Conservation (phyloP, 2,329 filamentous ascomycete genomes). For the Sphaerulina vaccinii region DNA sequence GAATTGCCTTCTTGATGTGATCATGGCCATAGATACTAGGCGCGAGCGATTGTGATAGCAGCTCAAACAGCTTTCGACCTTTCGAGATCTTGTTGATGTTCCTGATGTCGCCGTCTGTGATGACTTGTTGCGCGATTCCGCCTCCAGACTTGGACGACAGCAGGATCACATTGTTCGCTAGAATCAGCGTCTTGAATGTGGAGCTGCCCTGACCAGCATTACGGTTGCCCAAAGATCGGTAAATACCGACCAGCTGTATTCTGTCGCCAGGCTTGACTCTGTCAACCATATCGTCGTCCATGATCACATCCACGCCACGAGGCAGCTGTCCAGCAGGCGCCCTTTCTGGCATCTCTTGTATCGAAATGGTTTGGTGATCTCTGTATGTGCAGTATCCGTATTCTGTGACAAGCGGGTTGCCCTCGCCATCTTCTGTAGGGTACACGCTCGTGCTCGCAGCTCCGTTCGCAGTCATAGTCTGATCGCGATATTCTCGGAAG, state of each 20-base stretch:
- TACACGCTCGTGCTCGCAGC: slow-evolving; percentile 89
- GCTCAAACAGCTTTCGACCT: slow-evolving; percentile 87
- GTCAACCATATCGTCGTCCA: slow-evolving; percentile 96
- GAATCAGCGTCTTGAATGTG: slow-evolving; percentile 87
- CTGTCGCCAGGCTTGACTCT: slow-evolving; percentile 92
- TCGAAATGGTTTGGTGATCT: slow-evolving; percentile 96
- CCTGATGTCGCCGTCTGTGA: slow-evolving; percentile 94
- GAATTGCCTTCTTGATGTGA: slow-evolving; percentile 95
- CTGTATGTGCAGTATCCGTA: slow-evolving; percentile 95
- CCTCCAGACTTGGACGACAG: slow-evolving; percentile 95
- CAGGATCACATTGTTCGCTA: slow-evolving; percentile 93
- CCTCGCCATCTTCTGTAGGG: slow-evolving; percentile 87
- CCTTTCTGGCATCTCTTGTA: slow-evolving; percentile 98
- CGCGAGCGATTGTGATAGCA: slow-evolving; percentile 89
- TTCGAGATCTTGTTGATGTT: slow-evolving; percentile 98
- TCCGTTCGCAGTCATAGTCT: slow-evolving; percentile 90
- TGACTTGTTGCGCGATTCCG: slow-evolving; percentile 84
- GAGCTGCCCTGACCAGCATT: slow-evolving; percentile 89
- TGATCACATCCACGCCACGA: slow-evolving; percentile 89
- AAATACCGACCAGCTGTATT: slow-evolving; percentile 95
- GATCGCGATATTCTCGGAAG: slow-evolving; percentile 87
- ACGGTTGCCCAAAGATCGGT: slow-evolving; percentile 88
- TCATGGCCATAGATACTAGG: slow-evolving; percentile 97
- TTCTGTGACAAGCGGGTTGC: slow-evolving; percentile 89
- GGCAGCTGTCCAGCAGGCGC: slow-evolving; percentile 94